phyloP scores from a whole-genome alignment of 78 protist species.

The Protostelium mycophagum region DNA sequence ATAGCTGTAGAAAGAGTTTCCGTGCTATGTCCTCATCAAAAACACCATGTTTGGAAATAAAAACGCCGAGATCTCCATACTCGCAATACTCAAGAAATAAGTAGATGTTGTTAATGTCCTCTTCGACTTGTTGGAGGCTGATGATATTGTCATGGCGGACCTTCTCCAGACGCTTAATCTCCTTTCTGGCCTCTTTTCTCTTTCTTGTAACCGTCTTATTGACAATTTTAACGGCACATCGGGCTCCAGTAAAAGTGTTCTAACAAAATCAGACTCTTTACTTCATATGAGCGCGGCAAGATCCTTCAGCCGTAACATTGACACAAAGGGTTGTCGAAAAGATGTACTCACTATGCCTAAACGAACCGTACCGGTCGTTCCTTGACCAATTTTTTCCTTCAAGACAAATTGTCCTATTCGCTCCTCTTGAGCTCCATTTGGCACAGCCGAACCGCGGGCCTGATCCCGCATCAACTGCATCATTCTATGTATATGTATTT shows the following conservation, averaged over 20 bases:
- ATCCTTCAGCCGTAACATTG: too few species aligned
- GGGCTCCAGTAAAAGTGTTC: background rate
- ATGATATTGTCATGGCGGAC: background rate
- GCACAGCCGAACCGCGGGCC: background rate
- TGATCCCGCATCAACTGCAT: background rate
- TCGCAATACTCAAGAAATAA: background rate
- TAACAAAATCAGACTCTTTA: too few species aligned
- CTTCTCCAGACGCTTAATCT: background rate
- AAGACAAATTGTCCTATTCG: background rate
- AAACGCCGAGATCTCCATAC: background rate
- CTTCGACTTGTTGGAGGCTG: background rate
- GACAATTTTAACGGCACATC: background rate
- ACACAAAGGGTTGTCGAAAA: background rate
- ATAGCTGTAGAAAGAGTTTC: background rate
- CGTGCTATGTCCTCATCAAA: background rate
- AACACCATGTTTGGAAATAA: background rate
- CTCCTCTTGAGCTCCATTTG: background rate
- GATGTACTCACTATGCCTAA: background rate
- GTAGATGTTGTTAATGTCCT: background rate
- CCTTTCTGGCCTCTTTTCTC: background rate
- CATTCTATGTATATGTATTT: too few species aligned
- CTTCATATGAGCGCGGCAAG: too few species aligned
- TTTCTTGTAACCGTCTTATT: background rate
- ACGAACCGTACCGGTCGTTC: background rate
- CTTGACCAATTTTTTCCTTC: background rate